phyloP scores from a whole-genome alignment of 2,329 filamentous ascomycete species.

The Fusarium foetens region DNA sequence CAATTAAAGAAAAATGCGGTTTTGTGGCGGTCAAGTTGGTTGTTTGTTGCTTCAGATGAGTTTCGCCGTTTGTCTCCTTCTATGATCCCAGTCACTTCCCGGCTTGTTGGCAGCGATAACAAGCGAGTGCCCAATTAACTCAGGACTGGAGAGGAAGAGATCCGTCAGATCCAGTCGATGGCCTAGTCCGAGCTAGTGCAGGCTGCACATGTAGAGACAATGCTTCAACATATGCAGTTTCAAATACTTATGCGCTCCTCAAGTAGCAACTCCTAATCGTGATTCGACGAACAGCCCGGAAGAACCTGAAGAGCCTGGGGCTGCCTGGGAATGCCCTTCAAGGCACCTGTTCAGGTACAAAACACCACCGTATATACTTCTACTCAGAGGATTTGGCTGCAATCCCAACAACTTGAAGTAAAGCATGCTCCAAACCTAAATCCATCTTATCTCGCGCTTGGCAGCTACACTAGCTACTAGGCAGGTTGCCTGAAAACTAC shows the following conservation, averaged over 20 bases:
- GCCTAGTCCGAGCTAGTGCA: constrained; percentile 29
- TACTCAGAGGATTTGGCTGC: constrained; percentile 6
- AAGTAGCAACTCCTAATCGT: constrained; percentile 3
- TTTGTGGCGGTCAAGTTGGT: neutral
- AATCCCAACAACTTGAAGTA: constrained; percentile 10
- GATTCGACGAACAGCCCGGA: constrained; percentile 9
- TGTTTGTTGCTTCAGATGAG: constrained; percentile 11
- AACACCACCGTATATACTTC: neutral
- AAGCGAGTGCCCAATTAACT: constrained; percentile 30
- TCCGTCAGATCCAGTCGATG: constrained; percentile 34
- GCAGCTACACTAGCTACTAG: neutral
- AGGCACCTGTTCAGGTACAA: constrained; percentile 5
- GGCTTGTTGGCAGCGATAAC: constrained; percentile 12
- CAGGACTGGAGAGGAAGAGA: constrained; percentile 27
- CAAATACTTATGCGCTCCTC: neutral
- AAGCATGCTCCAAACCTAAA: constrained; percentile 24
- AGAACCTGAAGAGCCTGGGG: constrained; percentile 31
- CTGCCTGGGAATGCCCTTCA: constrained; percentile 1
- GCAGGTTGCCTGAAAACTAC: neutral
- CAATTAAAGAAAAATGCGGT: neutral
- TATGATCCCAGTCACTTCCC: constrained; percentile 9
- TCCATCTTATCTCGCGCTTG: constrained; percentile 26
- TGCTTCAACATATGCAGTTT: neutral
- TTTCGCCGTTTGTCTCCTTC: constrained; percentile 16
- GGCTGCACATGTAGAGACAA: neutral